Evolutionary conservation across 2,329 filamentous ascomycete genomes (phyloP).

Genomic region (Mycosphaerella sp.): DNA sequence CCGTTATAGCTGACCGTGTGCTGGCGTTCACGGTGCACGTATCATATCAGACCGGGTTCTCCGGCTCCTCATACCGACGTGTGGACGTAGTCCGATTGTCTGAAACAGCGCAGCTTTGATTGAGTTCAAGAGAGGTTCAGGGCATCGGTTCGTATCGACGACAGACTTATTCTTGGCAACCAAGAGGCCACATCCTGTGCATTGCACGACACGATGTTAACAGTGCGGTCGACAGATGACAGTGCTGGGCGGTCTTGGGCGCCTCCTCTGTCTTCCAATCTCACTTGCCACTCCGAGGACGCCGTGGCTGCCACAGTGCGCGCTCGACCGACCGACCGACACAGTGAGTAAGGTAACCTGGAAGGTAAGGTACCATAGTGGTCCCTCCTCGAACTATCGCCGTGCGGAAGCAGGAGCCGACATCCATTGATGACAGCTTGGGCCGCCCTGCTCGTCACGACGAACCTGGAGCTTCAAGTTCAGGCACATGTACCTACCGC

Average conservation of each 20-base stretch:
- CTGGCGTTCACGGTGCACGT: too few relatives aligned
- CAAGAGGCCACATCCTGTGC: not conserved
- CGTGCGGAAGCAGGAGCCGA: not conserved
- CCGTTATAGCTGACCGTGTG: too few relatives aligned
- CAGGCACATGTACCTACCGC: not conserved
- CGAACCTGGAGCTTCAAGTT: not conserved
- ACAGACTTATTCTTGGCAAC: not conserved
- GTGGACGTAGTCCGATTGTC: too few relatives aligned
- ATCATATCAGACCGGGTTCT: too few relatives aligned
- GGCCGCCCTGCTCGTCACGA: not conserved
- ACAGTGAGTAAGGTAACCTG: too few relatives aligned
- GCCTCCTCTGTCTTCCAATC: not conserved
- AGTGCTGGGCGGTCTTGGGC: not conserved
- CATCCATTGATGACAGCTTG: not conserved
- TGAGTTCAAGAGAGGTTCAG: not conserved
- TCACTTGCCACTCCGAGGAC: not conserved
- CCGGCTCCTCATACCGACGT: too few relatives aligned
- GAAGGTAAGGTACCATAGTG: too few relatives aligned
- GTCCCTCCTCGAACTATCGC: not conserved
- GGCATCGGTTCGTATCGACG: not conserved
- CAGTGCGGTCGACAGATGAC: not conserved
- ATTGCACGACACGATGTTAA: not conserved
- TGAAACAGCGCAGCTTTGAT: not conserved
- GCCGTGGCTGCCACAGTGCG: slow-evolving; percentile 2
- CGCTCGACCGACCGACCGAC: not conserved